Evolutionary conservation across 2,329 filamentous ascomycete genomes (phyloP), one percentile per base, ranked within the genome.

Genomic region (Phyllosticta citrichinensis): DNA sequence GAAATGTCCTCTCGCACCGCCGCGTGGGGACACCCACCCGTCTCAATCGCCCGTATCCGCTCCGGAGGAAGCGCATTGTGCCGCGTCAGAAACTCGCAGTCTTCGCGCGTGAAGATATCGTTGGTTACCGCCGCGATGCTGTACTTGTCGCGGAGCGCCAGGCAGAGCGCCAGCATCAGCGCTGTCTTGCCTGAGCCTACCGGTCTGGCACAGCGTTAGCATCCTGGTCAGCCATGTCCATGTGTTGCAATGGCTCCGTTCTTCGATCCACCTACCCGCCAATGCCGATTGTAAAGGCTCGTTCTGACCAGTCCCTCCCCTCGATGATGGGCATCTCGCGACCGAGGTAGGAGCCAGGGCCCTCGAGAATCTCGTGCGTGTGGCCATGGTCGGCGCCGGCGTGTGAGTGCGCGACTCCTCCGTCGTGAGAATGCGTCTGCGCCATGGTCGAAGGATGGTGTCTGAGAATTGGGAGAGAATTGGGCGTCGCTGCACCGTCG

Each of bases 131-230:
- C 94, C 0, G 94, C 94, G 69, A 99, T 88, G 71, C 87, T 91
- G 83, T 89, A 92, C 60, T 83, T 80, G 57, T 86, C 81, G 64
- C 94, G 88, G 6, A 99, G 86, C 8, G 88, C 87, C 40, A 86
- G 86, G 79, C 91, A 97, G 67, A 97, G 88, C 50, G 89, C 87
- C 11, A 97, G 86, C 93, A 99, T 97, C 27, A 97, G 83, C 19
- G 94, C 94, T 0, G 94, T 97, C 76, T 99, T 99, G 71, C 94
- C 94, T 24, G 92, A 97, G 65, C 94, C 94, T 59, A 99, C 94
- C 63, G 94, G 94, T 52, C 92, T 96, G 67, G 17, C 9, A 17
- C 59, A 19, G n/a, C 75, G 83, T 67, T 81, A 96, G 91, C 94
- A 94, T 77, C 94, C 93, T 33, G 6, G 27, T 11, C 2, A 19